Evolutionary conservation across 2,329 filamentous ascomycete genomes (phyloP).

Genomic region (Cladophialophora chaetospira): DNA sequence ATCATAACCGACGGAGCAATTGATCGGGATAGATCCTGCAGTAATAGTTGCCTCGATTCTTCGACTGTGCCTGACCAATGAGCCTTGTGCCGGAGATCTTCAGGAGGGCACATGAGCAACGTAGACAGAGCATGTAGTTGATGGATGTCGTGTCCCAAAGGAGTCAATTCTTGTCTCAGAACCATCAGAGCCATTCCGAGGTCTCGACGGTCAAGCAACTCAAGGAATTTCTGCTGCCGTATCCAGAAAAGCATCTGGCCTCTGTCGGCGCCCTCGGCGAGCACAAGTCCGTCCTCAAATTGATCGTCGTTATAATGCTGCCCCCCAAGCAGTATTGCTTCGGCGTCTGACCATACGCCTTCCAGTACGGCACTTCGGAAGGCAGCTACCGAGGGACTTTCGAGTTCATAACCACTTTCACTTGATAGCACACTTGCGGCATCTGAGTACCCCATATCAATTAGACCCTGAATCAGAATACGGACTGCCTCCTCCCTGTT

Average conservation of each 20-base stretch:
- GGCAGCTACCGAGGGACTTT: slow-evolving; percentile 80
- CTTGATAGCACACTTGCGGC: slow-evolving; percentile 74
- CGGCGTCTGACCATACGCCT: slow-evolving; percentile 83
- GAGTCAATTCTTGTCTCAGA: slow-evolving; percentile 84
- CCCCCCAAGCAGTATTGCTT: slow-evolving; percentile 67
- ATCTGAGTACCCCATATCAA: slow-evolving; percentile 80
- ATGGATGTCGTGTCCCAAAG: slow-evolving; percentile 74
- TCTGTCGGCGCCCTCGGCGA: slow-evolving; percentile 73
- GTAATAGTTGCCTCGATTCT: slow-evolving; percentile 69
- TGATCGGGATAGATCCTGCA: slow-evolving; percentile 81
- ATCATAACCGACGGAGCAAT: slow-evolving; percentile 98
- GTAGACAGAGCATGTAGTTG: slow-evolving; percentile 82
- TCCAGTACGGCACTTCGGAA: slow-evolving; percentile 79
- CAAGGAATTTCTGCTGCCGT: slow-evolving; percentile 91
- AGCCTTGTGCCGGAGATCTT: slow-evolving; percentile 75
- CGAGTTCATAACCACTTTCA: slow-evolving; percentile 85
- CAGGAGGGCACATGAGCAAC: slow-evolving; percentile 83
- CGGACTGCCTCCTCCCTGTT: slow-evolving; percentile 90
- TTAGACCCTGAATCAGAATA: slow-evolving; percentile 85
- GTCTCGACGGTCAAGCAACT: slow-evolving; percentile 78
- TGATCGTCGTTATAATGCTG: slow-evolving; percentile 39
- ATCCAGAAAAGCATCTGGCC: slow-evolving; percentile 84
- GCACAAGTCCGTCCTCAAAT: slow-evolving; percentile 60
- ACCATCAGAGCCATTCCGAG: slow-evolving; percentile 74
- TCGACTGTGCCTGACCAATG: slow-evolving; percentile 82